Evolutionary conservation across 1,284 basidiomycete species (phyloP).

Genomic region (Sanghuangporus sanghuang): DNA sequence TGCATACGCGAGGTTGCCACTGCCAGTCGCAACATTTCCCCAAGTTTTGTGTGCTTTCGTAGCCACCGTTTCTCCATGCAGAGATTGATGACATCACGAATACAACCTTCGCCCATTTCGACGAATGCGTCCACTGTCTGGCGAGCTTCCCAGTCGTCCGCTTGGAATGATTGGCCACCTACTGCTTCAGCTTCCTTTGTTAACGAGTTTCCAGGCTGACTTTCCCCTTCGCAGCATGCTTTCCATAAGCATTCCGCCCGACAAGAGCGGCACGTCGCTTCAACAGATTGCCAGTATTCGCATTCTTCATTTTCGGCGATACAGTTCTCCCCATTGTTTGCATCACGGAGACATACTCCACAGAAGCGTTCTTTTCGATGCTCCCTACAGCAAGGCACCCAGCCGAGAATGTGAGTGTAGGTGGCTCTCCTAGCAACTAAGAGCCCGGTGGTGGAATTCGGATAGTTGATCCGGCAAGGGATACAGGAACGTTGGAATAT

Average conservation of each 20-base stretch:
- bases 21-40: conserved; percentile 60
- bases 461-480: conserved; percentile 66
- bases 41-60: conserved; percentile 53
- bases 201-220: conserved; percentile 31
- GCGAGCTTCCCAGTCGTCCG: conserved; percentile 62
- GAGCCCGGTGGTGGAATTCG: conserved; percentile 44
- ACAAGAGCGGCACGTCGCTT: conserved; percentile 61
- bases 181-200: conserved; percentile 53
- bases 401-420: conserved; percentile 37
- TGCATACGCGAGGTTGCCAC: conserved; percentile 51
- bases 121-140: conserved; percentile 58
- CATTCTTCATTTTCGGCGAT: conserved; percentile 67
- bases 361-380: conserved; percentile 58
- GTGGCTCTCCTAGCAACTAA: conserved; percentile 41
- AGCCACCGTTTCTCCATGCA: conserved; percentile 70
- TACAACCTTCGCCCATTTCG: conserved; percentile 65
- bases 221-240: conserved; percentile 22
- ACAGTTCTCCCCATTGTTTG: conserved; percentile 38
- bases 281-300: conserved; percentile 57
- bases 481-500: conserved; percentile 44
- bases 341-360: conserved; percentile 62
- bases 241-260: conserved; percentile 57
- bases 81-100: conserved; percentile 52
- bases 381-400: conserved; percentile 53
- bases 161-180: conserved; percentile 36